Conservation (phyloP, 768 basidiomycete genomes). For the Glaciozyma martinii region DNA sequence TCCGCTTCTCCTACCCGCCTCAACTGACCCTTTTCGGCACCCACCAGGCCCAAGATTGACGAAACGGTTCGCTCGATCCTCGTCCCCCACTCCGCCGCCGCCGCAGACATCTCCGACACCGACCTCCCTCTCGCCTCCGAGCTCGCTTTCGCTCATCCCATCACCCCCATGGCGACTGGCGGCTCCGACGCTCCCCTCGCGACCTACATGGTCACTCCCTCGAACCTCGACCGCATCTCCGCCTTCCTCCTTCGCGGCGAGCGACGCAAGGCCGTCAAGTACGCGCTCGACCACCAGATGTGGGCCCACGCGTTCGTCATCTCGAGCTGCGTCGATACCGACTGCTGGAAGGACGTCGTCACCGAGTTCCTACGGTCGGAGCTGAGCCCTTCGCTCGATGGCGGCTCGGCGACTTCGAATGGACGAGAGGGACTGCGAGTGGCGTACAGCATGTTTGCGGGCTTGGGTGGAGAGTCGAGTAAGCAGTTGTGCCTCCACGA, state of each 20-base stretch:
- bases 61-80: constrained; percentile 63
- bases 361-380: constrained; percentile 74
- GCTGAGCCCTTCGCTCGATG: constrained; percentile 44
- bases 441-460: constrained; percentile 73
- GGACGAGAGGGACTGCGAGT: constrained; percentile 67
- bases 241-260: constrained; percentile 72
- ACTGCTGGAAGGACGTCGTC: constrained; percentile 84
- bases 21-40: constrained; percentile 1
- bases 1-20: background rate
- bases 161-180: background rate
- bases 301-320: constrained; percentile 97
- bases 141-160: constrained; percentile 15
- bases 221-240: constrained; percentile 67
- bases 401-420: constrained; percentile 38
- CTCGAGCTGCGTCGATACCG: constrained; percentile 82
- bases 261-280: constrained; percentile 74
- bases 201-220: constrained; percentile 53
- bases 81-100: constrained; percentile 44
- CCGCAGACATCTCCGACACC: background rate
- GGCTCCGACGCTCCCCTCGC: constrained; percentile 43
- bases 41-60: constrained; percentile 56
- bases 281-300: constrained; percentile 74
- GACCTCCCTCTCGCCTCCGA: constrained; percentile 29
- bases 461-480: constrained; percentile 71
- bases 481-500: constrained; percentile 33